Base-by-base conservation (phyloP, 345 rosid species). In the Heritiera littoralis region DNA sequence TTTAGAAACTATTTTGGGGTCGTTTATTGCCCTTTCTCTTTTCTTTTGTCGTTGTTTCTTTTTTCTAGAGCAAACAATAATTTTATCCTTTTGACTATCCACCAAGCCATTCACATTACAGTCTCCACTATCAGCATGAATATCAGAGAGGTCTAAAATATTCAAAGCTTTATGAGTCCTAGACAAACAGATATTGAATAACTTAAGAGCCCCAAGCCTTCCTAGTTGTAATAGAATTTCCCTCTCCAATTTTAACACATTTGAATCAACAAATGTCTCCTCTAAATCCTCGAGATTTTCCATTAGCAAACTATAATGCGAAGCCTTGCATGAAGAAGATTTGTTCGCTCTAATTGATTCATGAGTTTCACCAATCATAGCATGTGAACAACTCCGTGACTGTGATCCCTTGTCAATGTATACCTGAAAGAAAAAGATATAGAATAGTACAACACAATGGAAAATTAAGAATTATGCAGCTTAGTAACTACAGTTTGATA, bases 281-380 rank as follows among this genome's bases (percentile, higher is more conserved):
- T 94, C 94, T 77, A 94, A 81, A 38, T 85, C 88, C 51, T 86
- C 59, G 55, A 92, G 93, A 83, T 91, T 94, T 79, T 91, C 90
- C 85, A 88, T 83, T 58, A 94, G 83, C 82, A 92, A 82, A 78
- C 84, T 76, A 82, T 83, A 88, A 17, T 82, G 78, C 43, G 87
- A 86, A 71, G 84, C 65, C 79, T 81, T 23, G 74, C 60, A 17
- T 13, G 86, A 66, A n/a, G 71, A 20, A 46, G 73, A 74, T 41
- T 32, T 35, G 35, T 49, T 64, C 35, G 77, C 82, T 40, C 70
- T 41, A 17, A 35, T 12, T n/a, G 38, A 35, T 28, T 38, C 70
- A 7, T 78, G 30, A n/a, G 63, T 40, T 65, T 75, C 77, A 78
- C 18, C 79, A 46, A 68, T 55, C 43, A 40, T 72, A 56, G 66